Evolutionary conservation across 768 basidiomycete genomes (phyloP), one percentile per base, ranked within the genome.

Genomic region (Mycena leptocephala): DNA sequence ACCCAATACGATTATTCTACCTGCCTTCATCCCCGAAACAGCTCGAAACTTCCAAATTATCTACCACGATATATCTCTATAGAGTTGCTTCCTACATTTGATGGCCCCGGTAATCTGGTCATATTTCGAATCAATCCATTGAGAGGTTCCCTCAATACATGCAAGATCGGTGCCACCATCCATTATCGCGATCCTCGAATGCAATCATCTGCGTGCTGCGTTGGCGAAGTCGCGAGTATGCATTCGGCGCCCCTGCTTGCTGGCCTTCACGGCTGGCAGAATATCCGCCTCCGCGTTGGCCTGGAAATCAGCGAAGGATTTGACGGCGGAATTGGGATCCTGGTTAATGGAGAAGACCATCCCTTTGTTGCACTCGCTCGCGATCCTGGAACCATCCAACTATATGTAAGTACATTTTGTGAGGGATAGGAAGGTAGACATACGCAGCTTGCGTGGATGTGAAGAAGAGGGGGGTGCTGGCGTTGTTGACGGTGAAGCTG

Each of bases 301-400:
- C n/a, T n/a, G n/a, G n/a, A n/a, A n/a, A n/a, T n/a, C n/a, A n/a
- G n/a, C n/a, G 13, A 37, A 37, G 13, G 35, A 37, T 13, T 37
- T 13, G 28, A 56, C 28, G 20, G 33, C 39, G n/a, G 61, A 62
- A 11, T 62, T 62, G 10, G 61, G 35, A 18, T 62, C 35, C 61
- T 35, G 35, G n/a, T 62, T 62, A n/a, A 62, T 35, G n/a, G 61
- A 62, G 35, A 62, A 62, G 22, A 62, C 61, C 61, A 62, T 62
- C 22, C 61, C 61, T 41, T 37, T 18, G 22, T 26, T 35, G 39
- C 61, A 62, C 39, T 62, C 61, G n/a, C 22, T 39, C 5, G 26
- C 55, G 7, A 18, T n/a, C 55, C 55, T 56, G 24, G n/a, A 10
- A 1, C 6, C 22, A 62, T 41, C 10, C 61, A 39, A 39, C 16